A percentile compares a stretch with the other conserved stretches of the same genome.
phyloP scores from a whole-genome alignment of 208 protist genomes.

The Herpetomonas samuelpessoai region DNA sequence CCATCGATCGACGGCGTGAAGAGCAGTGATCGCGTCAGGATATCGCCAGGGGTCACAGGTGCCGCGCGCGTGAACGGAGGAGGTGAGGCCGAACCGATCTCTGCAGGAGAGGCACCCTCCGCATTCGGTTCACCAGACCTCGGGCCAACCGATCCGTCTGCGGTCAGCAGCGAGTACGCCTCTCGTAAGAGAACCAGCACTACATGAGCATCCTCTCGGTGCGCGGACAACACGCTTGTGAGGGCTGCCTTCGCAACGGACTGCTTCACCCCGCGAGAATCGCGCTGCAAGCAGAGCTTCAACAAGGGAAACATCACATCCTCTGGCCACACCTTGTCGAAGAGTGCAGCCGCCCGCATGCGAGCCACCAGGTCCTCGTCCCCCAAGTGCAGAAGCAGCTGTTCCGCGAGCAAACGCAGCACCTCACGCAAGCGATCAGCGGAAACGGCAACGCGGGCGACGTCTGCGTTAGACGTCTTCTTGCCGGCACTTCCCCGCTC shows the following conservation, averaged over 20 bases:
- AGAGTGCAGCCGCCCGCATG: conserved; percentile 60
- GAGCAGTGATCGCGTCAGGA: conserved; percentile 36
- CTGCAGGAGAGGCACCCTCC: neutral
- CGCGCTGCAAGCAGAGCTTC: conserved; percentile 42
- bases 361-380: conserved; percentile 78
- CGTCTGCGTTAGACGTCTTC: neutral
- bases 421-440: conserved; percentile 26
- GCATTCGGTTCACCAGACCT: neutral
- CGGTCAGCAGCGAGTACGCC: conserved; percentile 10
- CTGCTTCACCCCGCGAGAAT: conserved; percentile 46
- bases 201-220: conserved; percentile 31
- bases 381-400: conserved; percentile 66
- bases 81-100: conserved; percentile 1
- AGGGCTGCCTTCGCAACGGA: conserved; percentile 46
- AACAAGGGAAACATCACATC: conserved; percentile 73
- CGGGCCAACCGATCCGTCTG: too few species aligned
- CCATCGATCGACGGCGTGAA: too few species aligned
- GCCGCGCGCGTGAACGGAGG: conserved; percentile 10
- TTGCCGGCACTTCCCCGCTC: neutral
- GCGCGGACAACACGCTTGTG: conserved; percentile 42
- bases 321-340: conserved; percentile 69
- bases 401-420: conserved; percentile 61
- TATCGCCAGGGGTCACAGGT: conserved; percentile 37
- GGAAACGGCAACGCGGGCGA: neutral
- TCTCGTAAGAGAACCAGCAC: conserved; percentile 27